Conservation (phyloP, 768 basidiomycete species). For the Hysterangium stoloniferum region DNA sequence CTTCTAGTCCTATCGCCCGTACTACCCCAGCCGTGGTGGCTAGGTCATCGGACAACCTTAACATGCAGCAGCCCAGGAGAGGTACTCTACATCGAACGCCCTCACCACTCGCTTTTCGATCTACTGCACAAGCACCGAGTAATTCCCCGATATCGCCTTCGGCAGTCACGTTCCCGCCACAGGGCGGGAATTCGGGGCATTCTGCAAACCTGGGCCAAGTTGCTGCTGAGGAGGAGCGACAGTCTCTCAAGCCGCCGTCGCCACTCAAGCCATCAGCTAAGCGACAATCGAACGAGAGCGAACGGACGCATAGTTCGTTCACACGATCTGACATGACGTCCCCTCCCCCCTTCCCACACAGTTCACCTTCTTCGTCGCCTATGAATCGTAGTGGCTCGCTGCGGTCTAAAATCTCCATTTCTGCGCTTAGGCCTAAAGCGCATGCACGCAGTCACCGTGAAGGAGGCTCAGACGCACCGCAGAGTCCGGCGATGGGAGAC, state of each 20-base stretch:
- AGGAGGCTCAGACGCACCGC: conserved; percentile 24
- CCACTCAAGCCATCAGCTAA: conserved; percentile 13
- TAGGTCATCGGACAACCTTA: neutral
- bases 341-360: conserved; percentile 34
- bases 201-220: neutral
- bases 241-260: conserved; percentile 8
- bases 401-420: conserved; percentile 60
- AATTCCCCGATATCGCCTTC: no score
- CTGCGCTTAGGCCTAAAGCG: conserved; percentile 47
- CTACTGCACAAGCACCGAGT: neutral
- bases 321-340: conserved; percentile 31
- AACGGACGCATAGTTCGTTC: conserved; percentile 16
- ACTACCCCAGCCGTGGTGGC: neutral
- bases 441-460: conserved; percentile 21
- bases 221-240: neutral
- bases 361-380: conserved; percentile 22
- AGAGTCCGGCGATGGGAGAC: conserved; percentile 24
- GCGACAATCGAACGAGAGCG: conserved; percentile 6
- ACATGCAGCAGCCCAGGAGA: neutral
- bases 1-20: conserved; percentile 2
- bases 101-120: neutral
- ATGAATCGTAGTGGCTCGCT: conserved; percentile 29
- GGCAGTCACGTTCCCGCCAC: neutral
- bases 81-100: neutral
- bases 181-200: neutral